Base-by-base conservation (phyloP, 768 basidiomycete species). In the Tulasnella calospora region DNA sequence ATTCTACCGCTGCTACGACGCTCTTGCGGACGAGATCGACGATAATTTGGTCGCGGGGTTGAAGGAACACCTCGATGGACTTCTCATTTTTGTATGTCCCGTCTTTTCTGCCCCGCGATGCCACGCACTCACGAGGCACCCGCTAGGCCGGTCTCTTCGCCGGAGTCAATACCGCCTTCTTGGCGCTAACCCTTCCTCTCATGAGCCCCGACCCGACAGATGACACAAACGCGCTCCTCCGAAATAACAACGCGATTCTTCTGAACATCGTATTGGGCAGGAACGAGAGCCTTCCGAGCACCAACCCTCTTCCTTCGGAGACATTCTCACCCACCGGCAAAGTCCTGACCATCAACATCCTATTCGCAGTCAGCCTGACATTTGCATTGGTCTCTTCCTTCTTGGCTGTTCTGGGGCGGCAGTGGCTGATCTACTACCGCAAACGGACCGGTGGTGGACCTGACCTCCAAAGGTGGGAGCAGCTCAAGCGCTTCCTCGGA, bases 371-470 rank as follows among this genome's bases (percentile, higher is more conserved):
- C n/a, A 67, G 61, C 61, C 17, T 67, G 5, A 67, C 61, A 9
- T n/a, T 67, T 12, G 61, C 61, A 67, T 67, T 67, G 15, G 6
- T 67, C 6, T 67, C 61, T 33, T 67, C 61, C 3, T 67, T 67
- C 61, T 5, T 67, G 33, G 61, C 61, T 15, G 61, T 67, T 27
- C 7, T 67, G 33, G 61, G 61, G 12, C n/a, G 61, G 33, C 61
- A 67, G 17, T 67, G 61, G 61, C 61, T 67, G 6, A 27, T 67
- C 61, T 67, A 67, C 61, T 67, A 67, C 61, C 61, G 61, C n/a
- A 67, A 67, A 35, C 61, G 61, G 3, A 67, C 4, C 61, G 61
- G 61, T 5, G 61, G 61, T 30, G 61, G 61, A 13, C 61, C 61
- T 10, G 61, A 67, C 2, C n/a, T 27, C 10, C 61, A 67, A n/a